Percentiles rank a stretch among this genome's conserved stretches.
Evolutionary conservation across 2,329 filamentous ascomycete species (phyloP).

Genomic region (Botrytis aclada): DNA sequence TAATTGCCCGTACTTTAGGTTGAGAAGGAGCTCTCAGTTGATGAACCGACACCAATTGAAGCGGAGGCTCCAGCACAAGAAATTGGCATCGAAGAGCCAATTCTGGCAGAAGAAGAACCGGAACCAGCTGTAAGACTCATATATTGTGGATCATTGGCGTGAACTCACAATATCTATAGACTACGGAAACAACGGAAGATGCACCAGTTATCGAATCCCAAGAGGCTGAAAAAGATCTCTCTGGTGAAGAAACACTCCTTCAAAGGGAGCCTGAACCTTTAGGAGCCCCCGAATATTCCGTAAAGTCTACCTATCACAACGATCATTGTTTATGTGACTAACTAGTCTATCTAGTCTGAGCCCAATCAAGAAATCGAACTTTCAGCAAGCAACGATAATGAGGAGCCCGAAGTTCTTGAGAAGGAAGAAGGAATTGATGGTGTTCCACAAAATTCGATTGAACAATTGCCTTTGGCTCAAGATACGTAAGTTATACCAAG

Average conservation of each 20-base stretch:
- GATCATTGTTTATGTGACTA: not conserved
- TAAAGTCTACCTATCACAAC: not conserved
- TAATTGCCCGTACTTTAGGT: not conserved
- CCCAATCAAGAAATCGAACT: not conserved
- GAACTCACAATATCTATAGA: not conserved
- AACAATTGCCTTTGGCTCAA: not conserved
- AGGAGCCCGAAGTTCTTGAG: not conserved
- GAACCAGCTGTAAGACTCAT: not conserved
- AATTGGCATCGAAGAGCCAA: not conserved
- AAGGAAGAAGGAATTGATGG: too few relatives aligned
- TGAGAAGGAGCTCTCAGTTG: not conserved
- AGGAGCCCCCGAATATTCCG: not conserved
- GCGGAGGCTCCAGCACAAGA: not conserved
- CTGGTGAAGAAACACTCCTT: not conserved
- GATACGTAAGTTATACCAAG: not conserved
- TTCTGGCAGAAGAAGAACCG: not conserved
- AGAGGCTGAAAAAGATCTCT: not conserved
- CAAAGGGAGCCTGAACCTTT: not conserved
- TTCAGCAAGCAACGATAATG: not conserved
- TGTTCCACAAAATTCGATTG: fast-evolving
- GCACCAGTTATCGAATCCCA: not conserved
- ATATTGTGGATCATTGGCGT: not conserved
- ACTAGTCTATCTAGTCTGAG: not conserved
- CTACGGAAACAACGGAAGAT: not conserved
- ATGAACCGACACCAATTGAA: not conserved